Base-by-base conservation (phyloP, 2,329 filamentous ascomycete species). In the Teratosphaeria epicoccoides region DNA sequence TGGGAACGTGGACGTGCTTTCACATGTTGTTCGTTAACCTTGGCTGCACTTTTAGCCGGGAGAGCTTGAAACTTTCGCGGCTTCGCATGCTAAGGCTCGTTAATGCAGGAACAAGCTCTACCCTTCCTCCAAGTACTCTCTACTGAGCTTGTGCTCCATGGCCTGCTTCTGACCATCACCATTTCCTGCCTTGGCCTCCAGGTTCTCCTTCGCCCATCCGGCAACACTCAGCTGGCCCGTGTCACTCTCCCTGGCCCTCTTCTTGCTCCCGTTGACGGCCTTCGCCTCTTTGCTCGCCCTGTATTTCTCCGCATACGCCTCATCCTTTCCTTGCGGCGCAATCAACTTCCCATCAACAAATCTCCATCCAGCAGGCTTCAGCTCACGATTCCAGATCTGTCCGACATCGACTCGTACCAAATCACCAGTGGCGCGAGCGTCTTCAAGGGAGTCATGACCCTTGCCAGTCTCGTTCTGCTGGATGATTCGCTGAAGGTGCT, bases 401-500 rank as follows among this genome's bases (percentile, higher is more conserved):
- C 74, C 77, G 5, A 94, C 76, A 66, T 83, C 87, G 47, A 82
- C 76, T 46, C 85, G 75, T 0, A 95, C 87, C 49, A 98, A 69
- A 54, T 97, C 89, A 0, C 91, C 93, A 0, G 94, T 91, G 0
- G 90, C 87, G 46, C 84, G 79, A 0, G 93, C 88, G 65, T 98
- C 93, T 67, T 98, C 93, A 24, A 84, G 85, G 24, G 88, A 95
- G 70, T 98, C 93, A 68, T 98, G 93, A 0, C 93, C 93, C 1
- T 56, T 53, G 20, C 69, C 60, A 4, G 23, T n/a, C 6, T 48
- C 46, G 43, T 83, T 85, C 29, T 81, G 81, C 68, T 98, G 93
- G 33, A 98, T 96, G 49, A 83, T 79, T 24, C 83, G 77, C 52
- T 83, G 78, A 6, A 98, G 77, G 54, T 85, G 74, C n/a, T 71